Conservation (phyloP, 805 yeast species). For the Candida argentea region DNA sequence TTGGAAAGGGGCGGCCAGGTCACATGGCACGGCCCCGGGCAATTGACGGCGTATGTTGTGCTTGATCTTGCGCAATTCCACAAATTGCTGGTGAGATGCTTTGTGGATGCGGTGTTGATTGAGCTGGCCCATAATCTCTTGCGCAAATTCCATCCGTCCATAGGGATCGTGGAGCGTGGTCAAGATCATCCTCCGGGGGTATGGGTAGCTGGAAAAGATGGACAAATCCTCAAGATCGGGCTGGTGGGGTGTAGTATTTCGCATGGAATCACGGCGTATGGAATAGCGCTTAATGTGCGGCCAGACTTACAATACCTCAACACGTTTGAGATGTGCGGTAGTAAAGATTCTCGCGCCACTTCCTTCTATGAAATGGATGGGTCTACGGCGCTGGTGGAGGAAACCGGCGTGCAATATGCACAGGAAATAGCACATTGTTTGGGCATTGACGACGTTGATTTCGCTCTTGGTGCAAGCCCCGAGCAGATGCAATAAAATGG, state of each 20-base stretch:
- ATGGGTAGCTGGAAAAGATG: constrained; percentile 46
- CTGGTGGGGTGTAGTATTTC: constrained; percentile 85
- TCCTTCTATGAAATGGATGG: constrained; percentile 16
- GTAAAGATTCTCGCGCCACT: constrained; percentile 42
- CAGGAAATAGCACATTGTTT: constrained; percentile 26
- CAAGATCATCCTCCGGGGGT: constrained; percentile 72
- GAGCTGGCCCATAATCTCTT: constrained; percentile 43
- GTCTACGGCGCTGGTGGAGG: constrained; percentile 5
- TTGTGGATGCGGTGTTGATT: constrained; percentile 52
- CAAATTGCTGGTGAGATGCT: constrained; percentile 51
- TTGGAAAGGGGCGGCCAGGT: constrained; percentile 91
- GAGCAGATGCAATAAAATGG: constrained; percentile 4
- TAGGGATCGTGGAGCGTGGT: constrained; percentile 8
- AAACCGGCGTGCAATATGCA: constrained; percentile 24
- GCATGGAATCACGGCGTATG: constrained; percentile 80
- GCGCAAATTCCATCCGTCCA: constrained; percentile 16
- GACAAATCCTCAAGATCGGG: constrained; percentile 54
- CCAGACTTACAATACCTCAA: constrained; percentile 70
- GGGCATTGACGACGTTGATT: constrained; percentile 24
- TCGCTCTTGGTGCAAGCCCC: constrained; percentile 22
- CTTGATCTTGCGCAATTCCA: constrained; percentile 49
- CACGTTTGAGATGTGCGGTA: constrained; percentile 75
- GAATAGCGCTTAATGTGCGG: constrained; percentile 68
- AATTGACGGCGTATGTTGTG: constrained; percentile 75
- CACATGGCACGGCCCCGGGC: constrained; percentile 97